Conservation (phyloP, 2,329 filamentous ascomycete genomes). For the Trichoderma guizhouense region DNA sequence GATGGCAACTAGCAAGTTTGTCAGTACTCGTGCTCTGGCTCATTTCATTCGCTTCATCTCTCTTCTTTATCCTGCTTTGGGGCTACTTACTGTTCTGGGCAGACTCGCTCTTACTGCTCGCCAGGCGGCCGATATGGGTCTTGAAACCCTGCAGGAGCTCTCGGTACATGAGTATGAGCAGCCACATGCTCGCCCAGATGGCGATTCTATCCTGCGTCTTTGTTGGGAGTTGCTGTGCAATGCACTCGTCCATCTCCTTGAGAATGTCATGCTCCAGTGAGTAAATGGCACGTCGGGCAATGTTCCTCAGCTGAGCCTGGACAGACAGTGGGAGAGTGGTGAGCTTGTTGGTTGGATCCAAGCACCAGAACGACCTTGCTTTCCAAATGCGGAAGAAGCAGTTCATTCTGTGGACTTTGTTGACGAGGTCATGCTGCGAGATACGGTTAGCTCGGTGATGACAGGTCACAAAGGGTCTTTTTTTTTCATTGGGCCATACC, state of each 20-base stretch:
- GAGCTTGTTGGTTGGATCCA: slow-evolving; percentile 37
- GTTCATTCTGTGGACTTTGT: slow-evolving; percentile 44
- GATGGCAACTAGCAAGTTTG: slow-evolving; percentile 19
- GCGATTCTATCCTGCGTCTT: slow-evolving; percentile 40
- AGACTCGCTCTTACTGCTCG: slow-evolving; percentile 24
- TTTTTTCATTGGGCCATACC: slow-evolving; percentile 28
- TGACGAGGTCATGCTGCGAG: slow-evolving; percentile 40
- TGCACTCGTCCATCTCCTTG: slow-evolving; percentile 38
- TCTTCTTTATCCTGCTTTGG: neutral
- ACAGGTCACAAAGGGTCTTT: neutral
- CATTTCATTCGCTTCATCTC: neutral
- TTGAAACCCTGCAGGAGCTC: slow-evolving; percentile 38
- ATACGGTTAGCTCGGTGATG: slow-evolving; percentile 21
- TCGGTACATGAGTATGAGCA: slow-evolving; percentile 48
- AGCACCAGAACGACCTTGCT: slow-evolving; percentile 41
- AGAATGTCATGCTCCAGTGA: slow-evolving; percentile 40
- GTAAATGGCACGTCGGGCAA: slow-evolving; percentile 38
- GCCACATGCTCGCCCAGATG: slow-evolving; percentile 50
- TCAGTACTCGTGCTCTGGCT: neutral
- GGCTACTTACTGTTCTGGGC: slow-evolving; percentile 21
- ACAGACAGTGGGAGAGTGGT: slow-evolving; percentile 38
- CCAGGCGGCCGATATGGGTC: slow-evolving; percentile 27
- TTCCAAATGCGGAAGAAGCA: slow-evolving; percentile 51
- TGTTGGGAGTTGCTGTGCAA: slow-evolving; percentile 38
- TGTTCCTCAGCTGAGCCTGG: slow-evolving; percentile 39